Evolutionary conservation across 352 stramenopile species (phyloP).

Genomic region (Phytophthora macrochlamydospora): DNA sequence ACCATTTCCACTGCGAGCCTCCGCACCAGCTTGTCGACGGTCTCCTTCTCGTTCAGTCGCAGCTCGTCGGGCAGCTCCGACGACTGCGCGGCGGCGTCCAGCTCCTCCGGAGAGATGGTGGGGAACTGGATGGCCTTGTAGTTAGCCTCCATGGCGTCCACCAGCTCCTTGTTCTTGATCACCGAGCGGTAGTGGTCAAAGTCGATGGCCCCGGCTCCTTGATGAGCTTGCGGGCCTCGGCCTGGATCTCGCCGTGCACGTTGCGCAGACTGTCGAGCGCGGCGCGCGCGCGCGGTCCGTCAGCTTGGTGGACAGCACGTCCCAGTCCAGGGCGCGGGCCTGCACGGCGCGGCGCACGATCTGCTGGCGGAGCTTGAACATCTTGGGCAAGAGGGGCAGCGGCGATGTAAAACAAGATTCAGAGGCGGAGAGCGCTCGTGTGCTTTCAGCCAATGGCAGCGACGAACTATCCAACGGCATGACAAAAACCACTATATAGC

Average conservation of each 20-base stretch:
- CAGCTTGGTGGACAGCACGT: slow-evolving; percentile 74
- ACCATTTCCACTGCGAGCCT: background rate
- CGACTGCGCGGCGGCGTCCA: slow-evolving; percentile 59
- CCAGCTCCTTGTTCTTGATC: slow-evolving; percentile 90
- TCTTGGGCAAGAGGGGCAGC: slow-evolving; percentile 33
- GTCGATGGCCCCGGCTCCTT: slow-evolving; percentile 83
- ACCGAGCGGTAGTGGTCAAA: slow-evolving; percentile 88
- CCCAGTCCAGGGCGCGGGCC: slow-evolving; percentile 69
- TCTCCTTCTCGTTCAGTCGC: slow-evolving; percentile 82
- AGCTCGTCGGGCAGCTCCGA: slow-evolving; percentile 54
- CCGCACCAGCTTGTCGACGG: slow-evolving; percentile 71
- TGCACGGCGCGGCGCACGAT: slow-evolving; percentile 67
- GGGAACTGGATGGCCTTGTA: slow-evolving; percentile 89
- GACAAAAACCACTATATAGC: too few species aligned
- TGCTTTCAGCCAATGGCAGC: background rate
- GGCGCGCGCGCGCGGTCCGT: slow-evolving; percentile 65
- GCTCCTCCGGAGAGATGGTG: slow-evolving; percentile 70
- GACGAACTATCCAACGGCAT: background rate
- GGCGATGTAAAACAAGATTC: slow-evolving; percentile 35
- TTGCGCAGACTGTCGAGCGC: slow-evolving; percentile 81
- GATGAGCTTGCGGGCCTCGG: slow-evolving; percentile 69
- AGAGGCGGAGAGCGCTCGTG: slow-evolving; percentile 32
- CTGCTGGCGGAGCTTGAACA: slow-evolving; percentile 82
- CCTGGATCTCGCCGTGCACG: slow-evolving; percentile 79
- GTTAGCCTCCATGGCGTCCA: slow-evolving; percentile 84